phyloP scores from a whole-genome alignment of 768 basidiomycete species.

The Lactifluus pinguis region DNA sequence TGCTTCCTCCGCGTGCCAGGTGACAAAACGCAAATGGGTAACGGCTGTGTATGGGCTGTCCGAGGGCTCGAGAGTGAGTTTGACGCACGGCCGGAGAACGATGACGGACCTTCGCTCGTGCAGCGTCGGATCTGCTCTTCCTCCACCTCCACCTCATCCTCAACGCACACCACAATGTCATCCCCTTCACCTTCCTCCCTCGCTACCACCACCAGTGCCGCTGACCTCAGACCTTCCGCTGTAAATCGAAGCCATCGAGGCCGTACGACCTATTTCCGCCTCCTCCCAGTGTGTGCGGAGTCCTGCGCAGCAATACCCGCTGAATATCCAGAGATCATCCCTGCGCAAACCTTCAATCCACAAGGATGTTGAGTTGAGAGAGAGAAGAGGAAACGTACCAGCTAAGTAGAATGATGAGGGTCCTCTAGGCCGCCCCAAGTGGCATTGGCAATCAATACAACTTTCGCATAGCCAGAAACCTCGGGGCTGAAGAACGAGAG shows the following conservation, averaged over 20 bases:
- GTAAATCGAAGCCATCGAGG: conserved; percentile 30
- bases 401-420: conserved; percentile 33
- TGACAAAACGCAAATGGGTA: no score
- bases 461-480: conserved; percentile 71
- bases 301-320: conserved; percentile 43
- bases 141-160: conserved; percentile 33
- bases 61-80: no score
- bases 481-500: conserved; percentile 25
- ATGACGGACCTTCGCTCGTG: conserved; percentile 40
- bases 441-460: conserved; percentile 69
- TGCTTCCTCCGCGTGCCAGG: not conserved
- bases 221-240: conserved; percentile 33
- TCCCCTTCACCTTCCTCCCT: conserved; percentile 29
- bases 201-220: conserved; percentile 22
- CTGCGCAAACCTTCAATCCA: conserved; percentile 27
- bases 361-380: conserved; percentile 34
- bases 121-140: conserved; percentile 21
- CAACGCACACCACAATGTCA: conserved; percentile 24
- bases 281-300: conserved; percentile 83
- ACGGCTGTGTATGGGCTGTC: no score
- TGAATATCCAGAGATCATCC: no score
- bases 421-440: conserved; percentile 74
- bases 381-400: no score
- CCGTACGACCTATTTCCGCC: conserved; percentile 54
- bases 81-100: conserved; percentile 36